Evolutionary conservation across 2,329 filamentous ascomycete species (phyloP).

Genomic region (Thielaviopsis musarum): DNA sequence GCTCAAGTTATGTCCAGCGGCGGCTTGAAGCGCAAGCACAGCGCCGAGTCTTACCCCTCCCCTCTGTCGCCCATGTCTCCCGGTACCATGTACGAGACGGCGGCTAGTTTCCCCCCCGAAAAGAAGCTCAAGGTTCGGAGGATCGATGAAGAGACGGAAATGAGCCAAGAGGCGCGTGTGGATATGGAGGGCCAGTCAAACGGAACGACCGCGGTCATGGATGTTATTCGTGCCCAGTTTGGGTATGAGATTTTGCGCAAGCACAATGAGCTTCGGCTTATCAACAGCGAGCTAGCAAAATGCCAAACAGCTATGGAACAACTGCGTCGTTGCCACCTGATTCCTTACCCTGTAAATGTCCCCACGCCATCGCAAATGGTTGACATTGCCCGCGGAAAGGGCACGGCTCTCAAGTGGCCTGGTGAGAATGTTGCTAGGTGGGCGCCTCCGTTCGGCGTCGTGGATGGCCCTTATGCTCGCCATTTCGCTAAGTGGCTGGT

Average conservation of each 20-base stretch:
- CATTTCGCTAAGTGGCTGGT: conserved; percentile 96
- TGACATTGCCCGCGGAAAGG: conserved; percentile 57
- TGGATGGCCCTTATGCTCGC: conserved; percentile 79
- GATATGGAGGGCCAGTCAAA: background rate
- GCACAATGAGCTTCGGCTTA: conserved; percentile 83
- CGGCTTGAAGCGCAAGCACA: conserved; percentile 11
- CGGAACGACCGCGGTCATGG: conserved; percentile 3
- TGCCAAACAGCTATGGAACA: conserved; percentile 89
- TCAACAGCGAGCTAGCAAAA: conserved; percentile 92
- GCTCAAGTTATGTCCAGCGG: background rate
- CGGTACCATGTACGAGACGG: background rate
- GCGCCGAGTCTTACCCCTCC: conserved; percentile 5
- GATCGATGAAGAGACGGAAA: background rate
- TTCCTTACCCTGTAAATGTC: conserved; percentile 66
- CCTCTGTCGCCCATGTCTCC: conserved; percentile 10
- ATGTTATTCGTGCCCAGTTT: conserved; percentile 61
- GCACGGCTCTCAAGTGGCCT: conserved; percentile 46
- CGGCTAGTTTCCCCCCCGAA: conserved; percentile 6
- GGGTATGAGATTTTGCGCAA: conserved; percentile 84
- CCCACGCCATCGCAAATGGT: conserved; percentile 50
- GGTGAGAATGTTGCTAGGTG: conserved; percentile 54
- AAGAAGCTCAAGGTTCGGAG: conserved; percentile 7
- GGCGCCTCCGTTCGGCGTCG: conserved; percentile 78
- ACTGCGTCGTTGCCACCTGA: conserved; percentile 76
- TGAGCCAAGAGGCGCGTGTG: background rate